Evolutionary conservation across 495 filamentous ascomycete species (phyloP).

Genomic region (Aspergillus campestris): DNA sequence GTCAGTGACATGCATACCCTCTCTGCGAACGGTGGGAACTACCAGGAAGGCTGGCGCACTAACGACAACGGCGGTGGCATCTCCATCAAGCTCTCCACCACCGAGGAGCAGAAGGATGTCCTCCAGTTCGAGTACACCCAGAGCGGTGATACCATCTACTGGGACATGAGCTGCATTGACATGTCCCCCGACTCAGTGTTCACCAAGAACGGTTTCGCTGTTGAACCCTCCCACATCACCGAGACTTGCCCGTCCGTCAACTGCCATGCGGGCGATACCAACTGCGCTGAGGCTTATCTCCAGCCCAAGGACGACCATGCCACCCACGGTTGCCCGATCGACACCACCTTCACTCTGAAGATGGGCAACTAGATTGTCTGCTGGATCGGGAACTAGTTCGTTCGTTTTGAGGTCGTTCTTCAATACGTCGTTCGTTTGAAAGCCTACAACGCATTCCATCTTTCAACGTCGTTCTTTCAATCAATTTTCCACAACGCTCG

Average conservation of each 20-base stretch:
- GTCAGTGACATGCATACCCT: constrained; percentile 33
- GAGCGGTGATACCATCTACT: constrained; percentile 30
- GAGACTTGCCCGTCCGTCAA: constrained; percentile 28
- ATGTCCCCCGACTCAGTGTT: constrained; percentile 29
- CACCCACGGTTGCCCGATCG: constrained; percentile 38
- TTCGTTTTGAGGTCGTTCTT: not conserved
- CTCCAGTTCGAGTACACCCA: constrained; percentile 43
- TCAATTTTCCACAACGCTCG: too few relatives aligned
- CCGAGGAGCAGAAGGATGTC: constrained; percentile 23
- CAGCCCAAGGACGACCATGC: constrained; percentile 35
- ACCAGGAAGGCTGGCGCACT: constrained; percentile 26
- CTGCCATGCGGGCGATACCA: constrained; percentile 29
- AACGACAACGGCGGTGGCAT: constrained; percentile 38
- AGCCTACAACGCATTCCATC: too few relatives aligned
- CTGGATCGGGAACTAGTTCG: not conserved
- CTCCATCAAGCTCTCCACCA: constrained; percentile 40
- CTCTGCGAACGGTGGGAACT: constrained; percentile 25
- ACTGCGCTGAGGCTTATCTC: constrained; percentile 36
- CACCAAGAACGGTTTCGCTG: constrained; percentile 34
- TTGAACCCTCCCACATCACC: constrained; percentile 19
- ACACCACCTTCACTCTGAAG: constrained; percentile 31
- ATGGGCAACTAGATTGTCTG: constrained; percentile 22
- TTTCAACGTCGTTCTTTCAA: too few relatives aligned
- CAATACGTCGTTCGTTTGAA: not conserved
- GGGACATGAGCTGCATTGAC: constrained; percentile 41